phyloP scores from a whole-genome alignment of 495 filamentous ascomycete species.

The Aspergillus panamensis region DNA sequence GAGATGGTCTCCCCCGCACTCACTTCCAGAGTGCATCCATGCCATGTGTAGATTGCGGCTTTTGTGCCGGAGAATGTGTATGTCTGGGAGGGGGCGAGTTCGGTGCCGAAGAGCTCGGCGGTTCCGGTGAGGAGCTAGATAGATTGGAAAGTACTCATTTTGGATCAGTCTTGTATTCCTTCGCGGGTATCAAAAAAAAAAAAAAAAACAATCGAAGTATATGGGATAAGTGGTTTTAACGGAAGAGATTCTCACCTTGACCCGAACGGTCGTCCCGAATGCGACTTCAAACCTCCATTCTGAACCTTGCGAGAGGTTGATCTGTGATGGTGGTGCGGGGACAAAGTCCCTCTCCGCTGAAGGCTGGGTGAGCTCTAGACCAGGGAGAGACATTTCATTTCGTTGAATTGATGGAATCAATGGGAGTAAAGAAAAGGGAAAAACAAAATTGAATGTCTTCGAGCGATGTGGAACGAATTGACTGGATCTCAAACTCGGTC shows the following conservation, averaged over 20 bases:
- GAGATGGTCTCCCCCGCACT: constrained; percentile 47
- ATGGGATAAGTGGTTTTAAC: too few species aligned
- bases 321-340: constrained; percentile 42
- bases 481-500: not conserved
- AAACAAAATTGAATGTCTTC: not conserved
- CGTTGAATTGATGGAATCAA: not conserved
- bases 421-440: not conserved
- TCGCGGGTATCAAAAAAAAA: not conserved
- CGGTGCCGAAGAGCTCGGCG: constrained; percentile 94
- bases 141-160: constrained; percentile 12
- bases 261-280: constrained; percentile 57
- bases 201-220: not conserved
- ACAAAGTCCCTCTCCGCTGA: constrained; percentile 39
- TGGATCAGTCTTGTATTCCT: constrained; percentile 4
- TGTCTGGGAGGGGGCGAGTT: constrained; percentile 73
- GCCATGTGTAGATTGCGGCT: constrained; percentile 84
- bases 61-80: constrained; percentile 85
- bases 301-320: constrained; percentile 45
- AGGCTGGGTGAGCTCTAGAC: constrained; percentile 44
- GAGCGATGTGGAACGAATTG: not conserved
- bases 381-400: constrained; percentile 47
- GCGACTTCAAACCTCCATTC: constrained; percentile 95
- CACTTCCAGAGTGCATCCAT: constrained; percentile 82
- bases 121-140: constrained; percentile 68
- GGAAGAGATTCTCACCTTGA: constrained; percentile 51